Percentiles rank a stretch among this genome's conserved stretches.
Conservation (phyloP, 2,329 filamentous ascomycete genomes). For the Colletotrichum sp. region DNA sequence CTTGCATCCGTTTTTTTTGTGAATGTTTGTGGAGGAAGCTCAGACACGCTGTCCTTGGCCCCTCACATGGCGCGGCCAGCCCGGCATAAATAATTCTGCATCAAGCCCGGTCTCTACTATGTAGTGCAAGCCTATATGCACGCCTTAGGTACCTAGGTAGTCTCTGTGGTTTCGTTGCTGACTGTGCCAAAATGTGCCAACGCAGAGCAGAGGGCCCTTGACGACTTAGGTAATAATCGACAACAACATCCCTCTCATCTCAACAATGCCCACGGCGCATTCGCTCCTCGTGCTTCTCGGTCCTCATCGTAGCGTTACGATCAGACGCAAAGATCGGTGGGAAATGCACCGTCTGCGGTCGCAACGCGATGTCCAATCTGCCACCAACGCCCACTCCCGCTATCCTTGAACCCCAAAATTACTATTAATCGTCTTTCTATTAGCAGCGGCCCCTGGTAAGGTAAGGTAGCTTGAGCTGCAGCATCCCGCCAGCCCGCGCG, state of each 20-base stretch:
- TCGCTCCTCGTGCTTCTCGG: not conserved
- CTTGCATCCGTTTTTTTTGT: not conserved
- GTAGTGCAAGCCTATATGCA: not conserved
- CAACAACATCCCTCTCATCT: not conserved
- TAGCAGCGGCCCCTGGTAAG: not conserved
- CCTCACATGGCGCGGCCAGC: not conserved
- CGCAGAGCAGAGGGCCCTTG: not conserved
- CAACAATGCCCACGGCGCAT: not conserved
- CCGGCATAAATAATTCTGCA: not conserved
- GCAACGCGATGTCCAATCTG: not conserved
- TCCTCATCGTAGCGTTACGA: not conserved
- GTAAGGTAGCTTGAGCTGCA: slow-evolving; percentile 3
- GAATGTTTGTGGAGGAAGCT: not conserved
- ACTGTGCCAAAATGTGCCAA: not conserved
- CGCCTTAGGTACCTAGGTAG: not conserved
- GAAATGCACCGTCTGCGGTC: not conserved
- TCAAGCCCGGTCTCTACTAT: not conserved
- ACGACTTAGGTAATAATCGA: not conserved
- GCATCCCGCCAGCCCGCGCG: slow-evolving; percentile 4
- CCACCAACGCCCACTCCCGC: not conserved
- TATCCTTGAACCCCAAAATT: slow-evolving; percentile 1
- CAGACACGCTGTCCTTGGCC: slow-evolving; percentile 4
- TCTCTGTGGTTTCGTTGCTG: not conserved
- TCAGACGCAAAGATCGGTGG: not conserved
- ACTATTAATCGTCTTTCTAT: not conserved